Percentiles rank a stretch among this genome's conserved stretches.
phyloP scores from a whole-genome alignment of 192 early-diverging fungal species.

The Backusella luteola region DNA sequence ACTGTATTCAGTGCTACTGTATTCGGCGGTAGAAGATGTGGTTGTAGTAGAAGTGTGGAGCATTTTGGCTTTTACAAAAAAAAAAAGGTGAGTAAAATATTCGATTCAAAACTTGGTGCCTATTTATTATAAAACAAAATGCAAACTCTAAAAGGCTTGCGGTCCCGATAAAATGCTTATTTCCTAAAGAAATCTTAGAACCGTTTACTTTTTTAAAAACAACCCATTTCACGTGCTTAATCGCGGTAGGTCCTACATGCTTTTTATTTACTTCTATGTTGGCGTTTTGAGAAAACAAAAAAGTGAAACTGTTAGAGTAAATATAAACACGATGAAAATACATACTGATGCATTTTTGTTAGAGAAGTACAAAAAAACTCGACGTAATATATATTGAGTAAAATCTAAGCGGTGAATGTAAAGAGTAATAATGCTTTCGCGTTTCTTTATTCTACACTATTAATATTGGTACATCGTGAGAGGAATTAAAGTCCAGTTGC shows the following conservation, averaged over 20 bases:
- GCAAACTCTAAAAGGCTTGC: background rate
- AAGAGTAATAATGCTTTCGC: background rate
- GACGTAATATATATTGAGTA: background rate
- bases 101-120: background rate
- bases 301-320: background rate
- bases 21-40: background rate
- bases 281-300: slow-evolving; percentile 3
- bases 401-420: background rate
- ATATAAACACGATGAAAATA: background rate
- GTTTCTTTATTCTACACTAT: background rate
- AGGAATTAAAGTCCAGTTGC: background rate
- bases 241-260: background rate
- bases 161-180: background rate
- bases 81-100: background rate
- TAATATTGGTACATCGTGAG: background rate
- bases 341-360: background rate
- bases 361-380: background rate
- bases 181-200: slow-evolving; percentile 5
- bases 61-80: background rate
- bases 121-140: slow-evolving; percentile 4
- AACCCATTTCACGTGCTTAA: background rate
- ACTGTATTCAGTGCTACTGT: background rate
- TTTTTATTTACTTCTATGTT: background rate
- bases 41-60: background rate
- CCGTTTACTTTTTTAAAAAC: background rate